phyloP scores from a whole-genome alignment of 1,284 basidiomycete genomes.

The Pseudozyma flocculosa region DNA sequence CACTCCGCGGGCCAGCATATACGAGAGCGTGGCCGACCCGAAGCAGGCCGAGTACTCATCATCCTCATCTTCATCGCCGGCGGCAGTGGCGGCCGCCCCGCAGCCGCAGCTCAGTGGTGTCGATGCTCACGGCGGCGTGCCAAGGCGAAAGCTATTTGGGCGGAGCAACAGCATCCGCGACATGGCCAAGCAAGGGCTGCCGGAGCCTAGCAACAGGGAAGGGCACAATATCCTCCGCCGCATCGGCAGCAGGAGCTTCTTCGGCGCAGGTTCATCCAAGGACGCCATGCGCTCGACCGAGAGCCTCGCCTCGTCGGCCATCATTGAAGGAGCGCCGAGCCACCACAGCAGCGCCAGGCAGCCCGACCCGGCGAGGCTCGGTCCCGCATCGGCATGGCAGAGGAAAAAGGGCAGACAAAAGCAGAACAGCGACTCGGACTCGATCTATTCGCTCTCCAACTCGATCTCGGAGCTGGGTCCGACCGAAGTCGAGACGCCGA shows the following conservation, averaged over 20 bases:
- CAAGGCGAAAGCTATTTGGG: constrained; percentile 27
- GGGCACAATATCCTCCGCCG: constrained; percentile 10
- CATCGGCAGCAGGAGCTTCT: constrained; percentile 33
- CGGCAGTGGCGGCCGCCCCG: neutral
- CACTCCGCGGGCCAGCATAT: too few species aligned
- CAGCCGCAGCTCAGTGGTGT: neutral
- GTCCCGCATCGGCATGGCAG: too few species aligned
- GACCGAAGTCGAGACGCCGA: constrained; percentile 9
- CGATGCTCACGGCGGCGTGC: neutral
- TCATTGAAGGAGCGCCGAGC: too few species aligned
- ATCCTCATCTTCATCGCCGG: neutral
- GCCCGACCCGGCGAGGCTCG: too few species aligned
- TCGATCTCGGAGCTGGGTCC: constrained; percentile 1
- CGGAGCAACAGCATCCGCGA: constrained; percentile 31
- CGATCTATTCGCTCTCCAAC: constrained; percentile 14
- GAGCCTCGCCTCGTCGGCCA: constrained; percentile 8
- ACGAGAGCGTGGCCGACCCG: too few species aligned
- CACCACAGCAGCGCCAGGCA: too few species aligned
- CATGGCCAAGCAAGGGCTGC: constrained; percentile 1
- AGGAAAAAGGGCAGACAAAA: neutral
- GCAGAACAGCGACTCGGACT: constrained; percentile 6
- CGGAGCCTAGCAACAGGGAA: neutral
- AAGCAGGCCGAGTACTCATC: neutral
- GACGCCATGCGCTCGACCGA: constrained; percentile 13
- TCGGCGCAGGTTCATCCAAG: constrained; percentile 20